Evolutionary conservation across 495 filamentous ascomycete genomes (phyloP).

Genomic region (Trichoderma parareesei): DNA sequence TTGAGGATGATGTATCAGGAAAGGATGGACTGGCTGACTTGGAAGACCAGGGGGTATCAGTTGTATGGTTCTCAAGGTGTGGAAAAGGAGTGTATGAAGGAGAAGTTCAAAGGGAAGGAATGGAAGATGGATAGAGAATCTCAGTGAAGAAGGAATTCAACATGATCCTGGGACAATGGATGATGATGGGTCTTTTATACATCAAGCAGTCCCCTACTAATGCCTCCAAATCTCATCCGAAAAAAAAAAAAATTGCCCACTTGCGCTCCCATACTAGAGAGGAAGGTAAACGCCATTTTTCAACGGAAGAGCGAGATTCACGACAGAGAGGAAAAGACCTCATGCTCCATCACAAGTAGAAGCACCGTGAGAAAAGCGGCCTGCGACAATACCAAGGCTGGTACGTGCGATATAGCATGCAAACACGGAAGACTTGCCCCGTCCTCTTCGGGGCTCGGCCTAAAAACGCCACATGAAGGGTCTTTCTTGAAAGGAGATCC

Average conservation of each 20-base stretch:
- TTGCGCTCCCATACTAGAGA: too few species aligned
- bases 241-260: neutral
- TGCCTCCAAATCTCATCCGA: neutral
- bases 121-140: neutral
- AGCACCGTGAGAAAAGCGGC: neutral
- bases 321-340: neutral
- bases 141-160: neutral
- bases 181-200: neutral
- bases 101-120: neutral
- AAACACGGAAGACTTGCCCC: neutral
- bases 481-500: neutral
- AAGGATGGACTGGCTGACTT: neutral
- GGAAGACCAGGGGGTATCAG: neutral
- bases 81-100: neutral
- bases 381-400: neutral
- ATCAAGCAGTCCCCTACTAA: neutral
- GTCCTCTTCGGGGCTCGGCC: neutral
- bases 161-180: neutral
- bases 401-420: neutral
- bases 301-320: neutral
- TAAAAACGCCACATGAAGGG: constrained; percentile 1
- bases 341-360: neutral
- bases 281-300: constrained; percentile 6
- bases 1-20: neutral
- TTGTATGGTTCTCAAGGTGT: neutral